Percentiles rank a stretch among this genome's conserved stretches.
phyloP scores from a whole-genome alignment of 805 yeast genomes.

The Teunomyces kruisii region DNA sequence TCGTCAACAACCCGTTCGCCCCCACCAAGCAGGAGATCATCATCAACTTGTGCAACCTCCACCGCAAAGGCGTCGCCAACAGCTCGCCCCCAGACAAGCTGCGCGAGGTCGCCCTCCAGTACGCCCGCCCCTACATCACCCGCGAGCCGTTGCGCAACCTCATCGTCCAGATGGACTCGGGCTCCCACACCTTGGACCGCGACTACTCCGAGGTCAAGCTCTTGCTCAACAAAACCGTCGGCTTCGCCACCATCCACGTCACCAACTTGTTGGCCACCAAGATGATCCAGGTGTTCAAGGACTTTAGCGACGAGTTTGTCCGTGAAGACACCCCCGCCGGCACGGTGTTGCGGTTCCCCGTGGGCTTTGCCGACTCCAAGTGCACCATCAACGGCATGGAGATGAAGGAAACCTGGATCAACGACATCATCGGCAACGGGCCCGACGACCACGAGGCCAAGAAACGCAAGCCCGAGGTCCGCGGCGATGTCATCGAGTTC shows the following conservation, averaged over 20 bases:
- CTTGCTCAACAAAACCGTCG: constrained; percentile 26
- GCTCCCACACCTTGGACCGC: constrained; percentile 6
- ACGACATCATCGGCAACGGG: constrained; percentile 22
- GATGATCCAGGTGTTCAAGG: constrained; percentile 25
- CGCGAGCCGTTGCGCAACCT: constrained; percentile 33
- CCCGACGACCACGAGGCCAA: constrained; percentile 8
- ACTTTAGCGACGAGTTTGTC: constrained; percentile 15
- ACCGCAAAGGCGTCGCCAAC: constrained; percentile 32
- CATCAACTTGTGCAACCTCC: constrained; percentile 48
- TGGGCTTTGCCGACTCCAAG: constrained; percentile 27
- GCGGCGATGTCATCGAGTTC: constrained; percentile 45
- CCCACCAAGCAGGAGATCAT: constrained; percentile 55
- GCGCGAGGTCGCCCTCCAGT: constrained; percentile 24
- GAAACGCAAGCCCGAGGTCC: constrained; percentile 10
- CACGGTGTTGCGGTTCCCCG: constrained; percentile 19
- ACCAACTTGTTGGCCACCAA: constrained; percentile 22
- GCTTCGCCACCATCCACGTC: constrained; percentile 25
- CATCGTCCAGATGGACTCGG: constrained; percentile 30
- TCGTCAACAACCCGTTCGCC: constrained; percentile 51
- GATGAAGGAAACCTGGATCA: constrained; percentile 34
- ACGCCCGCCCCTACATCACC: constrained; percentile 32
- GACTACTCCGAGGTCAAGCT: constrained; percentile 30
- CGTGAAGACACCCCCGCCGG: constrained; percentile 15
- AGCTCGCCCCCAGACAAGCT: constrained; percentile 15
- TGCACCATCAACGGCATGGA: constrained; percentile 34